Conservation (phyloP, 2,329 filamentous ascomycete genomes). For the Colletotrichum cuscutae region DNA sequence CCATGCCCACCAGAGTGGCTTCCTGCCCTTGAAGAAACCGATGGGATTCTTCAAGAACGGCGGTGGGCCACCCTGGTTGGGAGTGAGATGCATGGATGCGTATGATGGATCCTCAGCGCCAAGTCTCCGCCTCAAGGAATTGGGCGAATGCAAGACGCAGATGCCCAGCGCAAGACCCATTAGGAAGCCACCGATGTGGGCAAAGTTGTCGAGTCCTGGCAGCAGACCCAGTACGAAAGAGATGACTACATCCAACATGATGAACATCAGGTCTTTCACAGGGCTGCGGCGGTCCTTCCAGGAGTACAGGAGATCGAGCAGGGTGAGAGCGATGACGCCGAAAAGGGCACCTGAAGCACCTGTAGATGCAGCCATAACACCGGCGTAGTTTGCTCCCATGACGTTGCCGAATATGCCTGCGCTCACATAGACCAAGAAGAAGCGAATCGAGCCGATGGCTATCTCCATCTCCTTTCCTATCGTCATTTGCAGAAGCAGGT, state of each 20-base stretch:
- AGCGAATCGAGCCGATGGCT: slow-evolving; percentile 87
- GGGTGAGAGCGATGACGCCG: slow-evolving; percentile 86
- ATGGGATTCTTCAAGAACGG: slow-evolving; percentile 71
- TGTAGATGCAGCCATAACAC: slow-evolving; percentile 81
- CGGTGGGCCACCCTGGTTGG: slow-evolving; percentile 56
- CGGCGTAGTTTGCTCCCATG: slow-evolving; percentile 92
- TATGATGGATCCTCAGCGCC: slow-evolving; percentile 76
- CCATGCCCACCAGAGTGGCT: slow-evolving; percentile 97
- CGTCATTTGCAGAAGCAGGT: slow-evolving; percentile 89
- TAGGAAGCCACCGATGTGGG: slow-evolving; percentile 94
- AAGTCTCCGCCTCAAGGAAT: slow-evolving; percentile 78
- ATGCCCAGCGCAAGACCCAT: slow-evolving; percentile 91
- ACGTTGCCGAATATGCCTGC: slow-evolving; percentile 97
- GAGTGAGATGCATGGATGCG: slow-evolving; percentile 68
- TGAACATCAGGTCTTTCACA: slow-evolving; percentile 85
- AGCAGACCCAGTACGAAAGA: slow-evolving; percentile 93
- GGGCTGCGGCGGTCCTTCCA: slow-evolving; percentile 85
- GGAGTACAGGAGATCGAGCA: slow-evolving; percentile 92
- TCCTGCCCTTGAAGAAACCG: slow-evolving; percentile 91
- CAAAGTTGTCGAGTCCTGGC: slow-evolving; percentile 95
- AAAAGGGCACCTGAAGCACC: slow-evolving; percentile 93
- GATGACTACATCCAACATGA: slow-evolving; percentile 85
- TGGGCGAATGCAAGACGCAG: slow-evolving; percentile 88
- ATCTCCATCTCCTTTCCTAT: slow-evolving; percentile 93
- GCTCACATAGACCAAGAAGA: slow-evolving; percentile 88